These are phyloP conservation scores for Coemansia asiatica DNA, from an alignment of 192 early-diverging fungal genomes.

Conservation along the genomic window DNA sequence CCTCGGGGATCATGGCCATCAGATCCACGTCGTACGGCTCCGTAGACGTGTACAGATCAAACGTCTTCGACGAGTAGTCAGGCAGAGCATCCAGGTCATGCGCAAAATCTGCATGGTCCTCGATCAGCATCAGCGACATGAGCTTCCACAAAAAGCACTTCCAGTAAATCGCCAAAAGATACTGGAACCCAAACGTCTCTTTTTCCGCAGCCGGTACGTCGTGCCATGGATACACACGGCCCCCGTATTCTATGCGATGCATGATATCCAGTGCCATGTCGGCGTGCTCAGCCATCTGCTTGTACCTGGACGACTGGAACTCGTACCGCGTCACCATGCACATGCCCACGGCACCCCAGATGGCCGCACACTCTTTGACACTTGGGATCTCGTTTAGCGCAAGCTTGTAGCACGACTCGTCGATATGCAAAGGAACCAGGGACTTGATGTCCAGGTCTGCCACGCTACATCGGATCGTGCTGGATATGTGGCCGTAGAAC, in stretches of 20 bases:
- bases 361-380: slow-evolving; percentile 22
- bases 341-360: slow-evolving; percentile 45
- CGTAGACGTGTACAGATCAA: slow-evolving; percentile 34
- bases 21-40: slow-evolving; percentile 36
- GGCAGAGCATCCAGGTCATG: slow-evolving; percentile 25
- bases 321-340: slow-evolving; percentile 48
- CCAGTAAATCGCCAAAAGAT: slow-evolving; percentile 46
- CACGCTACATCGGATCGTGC: slow-evolving; percentile 38
- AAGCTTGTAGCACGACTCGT: slow-evolving; percentile 45
- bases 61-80: slow-evolving; percentile 50
- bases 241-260: slow-evolving; percentile 29
- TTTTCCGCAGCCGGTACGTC: slow-evolving; percentile 20
- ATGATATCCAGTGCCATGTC: slow-evolving; percentile 39
- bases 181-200: slow-evolving; percentile 49
- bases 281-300: slow-evolving; percentile 37
- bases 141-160: slow-evolving; percentile 49
- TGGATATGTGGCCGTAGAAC: slow-evolving; percentile 48
- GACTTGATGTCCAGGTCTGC: slow-evolving; percentile 28
- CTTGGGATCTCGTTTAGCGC: slow-evolving; percentile 30
- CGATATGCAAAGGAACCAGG: slow-evolving; percentile 39
- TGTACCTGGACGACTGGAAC: slow-evolving; percentile 49
- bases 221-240: slow-evolving; percentile 34
- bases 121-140: slow-evolving; percentile 36
- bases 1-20: slow-evolving; percentile 39
- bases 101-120: slow-evolving; percentile 10